These are phyloP conservation scores for Leptosphaerulina australis DNA, from an alignment of 2,329 filamentous ascomycete genomes.

Conservation along the genomic window DNA sequence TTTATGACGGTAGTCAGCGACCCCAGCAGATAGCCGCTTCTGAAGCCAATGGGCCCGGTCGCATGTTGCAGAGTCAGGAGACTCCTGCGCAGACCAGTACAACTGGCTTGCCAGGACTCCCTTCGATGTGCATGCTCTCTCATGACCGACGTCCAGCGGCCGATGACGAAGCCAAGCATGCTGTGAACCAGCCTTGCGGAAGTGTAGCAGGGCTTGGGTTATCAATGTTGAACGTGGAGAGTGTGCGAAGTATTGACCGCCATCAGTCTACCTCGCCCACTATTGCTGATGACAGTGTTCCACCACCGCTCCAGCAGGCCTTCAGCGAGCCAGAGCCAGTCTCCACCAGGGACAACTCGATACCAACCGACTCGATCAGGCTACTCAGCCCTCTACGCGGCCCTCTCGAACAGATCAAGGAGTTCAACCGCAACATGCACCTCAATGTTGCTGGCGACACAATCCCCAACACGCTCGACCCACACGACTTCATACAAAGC, in stretches of 20 bases:
- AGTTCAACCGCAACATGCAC: slow-evolving; percentile 42
- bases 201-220: slow-evolving; percentile 41
- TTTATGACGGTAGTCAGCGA: slow-evolving; percentile 21
- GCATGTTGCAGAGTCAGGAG: slow-evolving; percentile 29
- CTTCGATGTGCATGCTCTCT: slow-evolving; percentile 48
- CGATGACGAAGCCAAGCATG: slow-evolving; percentile 30
- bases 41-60: slow-evolving; percentile 27
- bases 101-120: slow-evolving; percentile 45
- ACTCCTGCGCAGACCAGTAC: slow-evolving; percentile 40
- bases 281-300: slow-evolving; percentile 33
- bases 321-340: slow-evolving; percentile 27
- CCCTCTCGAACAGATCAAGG: slow-evolving; percentile 34
- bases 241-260: slow-evolving; percentile 28
- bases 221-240: slow-evolving; percentile 40
- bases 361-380: slow-evolving; percentile 22
- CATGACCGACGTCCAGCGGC: slow-evolving; percentile 39
- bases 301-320: slow-evolving; percentile 18
- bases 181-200: slow-evolving; percentile 30
- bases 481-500: slow-evolving; percentile 52
- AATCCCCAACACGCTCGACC: slow-evolving; percentile 45
- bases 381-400: slow-evolving; percentile 26
- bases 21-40: slow-evolving; percentile 23
- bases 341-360: slow-evolving; percentile 29
- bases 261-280: slow-evolving; percentile 42
- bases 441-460: slow-evolving; percentile 43